Base-by-base conservation (phyloP, 2,329 filamentous ascomycete genomes). In the Pleomassaria siparia region DNA sequence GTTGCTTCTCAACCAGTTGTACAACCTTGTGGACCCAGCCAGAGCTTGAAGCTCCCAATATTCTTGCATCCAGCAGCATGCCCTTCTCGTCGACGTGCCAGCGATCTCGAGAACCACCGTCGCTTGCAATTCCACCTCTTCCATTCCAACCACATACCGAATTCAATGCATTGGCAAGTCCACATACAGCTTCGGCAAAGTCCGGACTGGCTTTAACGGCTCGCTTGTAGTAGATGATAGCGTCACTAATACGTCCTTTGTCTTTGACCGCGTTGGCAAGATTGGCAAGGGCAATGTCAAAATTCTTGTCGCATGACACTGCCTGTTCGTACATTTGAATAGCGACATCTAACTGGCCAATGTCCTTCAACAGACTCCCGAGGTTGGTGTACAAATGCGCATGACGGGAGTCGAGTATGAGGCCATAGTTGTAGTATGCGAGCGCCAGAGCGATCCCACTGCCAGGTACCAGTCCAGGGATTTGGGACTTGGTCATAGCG, bases 271-370 rank as follows among this genome's bases (percentile, higher is more conserved):
- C 94, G 68, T 99, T 99, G 46, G 94, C 94, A 18, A 99, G 79
- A 63, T 99, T 99, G 3, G 94, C 95, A 46, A 99, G 76, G 26
- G 94, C 94, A 63, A 99, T 99, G 64, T 99, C 94, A 63, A 99
- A 99, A 20, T 85, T 89, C n/a, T 85, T 84, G 69, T 99, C 94
- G 66, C 91, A 97, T 2, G 83, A 80, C 12, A 99, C 94, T 10
- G 94, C 94, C 57, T 90, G 86, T 72, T 97, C 91, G 65, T 99
- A 99, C 92, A 99, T 97, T 55, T 87, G 85, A 59, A 99, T 96
- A 0, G 94, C 94, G 40, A 89, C 82, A 57, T 91, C 86, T 12
- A 99, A 79, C 59, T 97, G 92, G 0, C 94, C 94, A 56, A 97
- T 94, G 60, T 99, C 94, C 64, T 99, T 99, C 35, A 99, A 79